A percentile compares a stretch with the other conserved stretches of the same genome.
Conservation (phyloP, 352 stramenopile species). For the Phytophthora tubulina region DNA sequence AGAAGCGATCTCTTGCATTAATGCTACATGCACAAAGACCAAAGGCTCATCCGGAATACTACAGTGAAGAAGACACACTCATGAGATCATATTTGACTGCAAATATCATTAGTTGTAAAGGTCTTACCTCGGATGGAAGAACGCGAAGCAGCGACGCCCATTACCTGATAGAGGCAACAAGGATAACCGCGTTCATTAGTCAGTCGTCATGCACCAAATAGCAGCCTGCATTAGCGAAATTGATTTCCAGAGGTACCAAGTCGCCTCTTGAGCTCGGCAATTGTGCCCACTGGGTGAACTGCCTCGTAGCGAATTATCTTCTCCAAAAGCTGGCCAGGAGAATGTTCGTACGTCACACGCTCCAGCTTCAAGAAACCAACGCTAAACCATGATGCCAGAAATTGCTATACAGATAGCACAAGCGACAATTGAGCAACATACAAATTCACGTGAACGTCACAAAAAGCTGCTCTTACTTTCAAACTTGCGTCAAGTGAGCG, state of each 20-base stretch:
- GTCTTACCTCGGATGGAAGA: conserved; percentile 93
- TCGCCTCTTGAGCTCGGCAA: conserved; percentile 93
- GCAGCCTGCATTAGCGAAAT: not conserved
- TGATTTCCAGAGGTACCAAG: conserved; percentile 58
- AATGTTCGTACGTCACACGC: conserved; percentile 95
- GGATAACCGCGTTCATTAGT: not conserved
- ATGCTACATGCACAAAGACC: conserved; percentile 95
- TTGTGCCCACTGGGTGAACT: conserved; percentile 94
- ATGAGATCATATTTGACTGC: conserved; percentile 3
- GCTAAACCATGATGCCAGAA: conserved; percentile 94
- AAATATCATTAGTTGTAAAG: not conserved
- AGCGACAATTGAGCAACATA: not conserved
- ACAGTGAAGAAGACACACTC: conserved; percentile 2
- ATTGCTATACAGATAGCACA: conserved; percentile 55
- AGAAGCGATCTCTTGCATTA: conserved; percentile 89
- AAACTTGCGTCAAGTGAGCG: conserved; percentile 78
- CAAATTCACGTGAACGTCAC: not conserved
- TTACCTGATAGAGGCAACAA: conserved; percentile 40
- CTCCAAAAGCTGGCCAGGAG: conserved; percentile 93
- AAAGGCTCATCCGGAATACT: conserved; percentile 92
- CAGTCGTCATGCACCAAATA: not conserved
- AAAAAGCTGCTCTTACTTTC: conserved; percentile 50
- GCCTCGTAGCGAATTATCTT: conserved; percentile 96
- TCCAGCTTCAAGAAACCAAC: conserved; percentile 92
- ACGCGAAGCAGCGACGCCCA: conserved; percentile 92